Percentiles rank a stretch among this genome's conserved stretches.
Evolutionary conservation across 768 basidiomycete species (phyloP).

Genomic region (Cantharellus anzutake): DNA sequence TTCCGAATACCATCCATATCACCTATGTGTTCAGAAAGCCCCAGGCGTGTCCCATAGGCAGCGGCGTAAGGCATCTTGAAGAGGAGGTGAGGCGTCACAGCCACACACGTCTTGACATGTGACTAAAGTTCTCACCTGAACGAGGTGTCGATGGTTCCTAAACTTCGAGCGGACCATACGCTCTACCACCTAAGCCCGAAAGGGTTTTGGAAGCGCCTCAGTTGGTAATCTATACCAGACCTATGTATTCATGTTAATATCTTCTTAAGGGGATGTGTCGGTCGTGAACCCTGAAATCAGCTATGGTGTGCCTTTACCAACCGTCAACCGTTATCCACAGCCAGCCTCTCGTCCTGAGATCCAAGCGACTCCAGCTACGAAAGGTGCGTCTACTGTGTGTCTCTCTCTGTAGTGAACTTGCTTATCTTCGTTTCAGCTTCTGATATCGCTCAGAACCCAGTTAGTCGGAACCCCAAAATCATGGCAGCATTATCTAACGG

Average conservation of each 20-base stretch:
- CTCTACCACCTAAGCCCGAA: conserved; percentile 76
- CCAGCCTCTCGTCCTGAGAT: conserved; percentile 77
- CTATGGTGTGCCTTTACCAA: conserved; percentile 63
- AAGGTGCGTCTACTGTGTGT: conserved; percentile 33
- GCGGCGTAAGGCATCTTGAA: too few relatives aligned
- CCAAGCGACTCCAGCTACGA: conserved; percentile 75
- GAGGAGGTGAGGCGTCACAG: too few relatives aligned
- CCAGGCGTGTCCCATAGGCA: too few relatives aligned
- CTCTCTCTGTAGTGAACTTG: neutral
- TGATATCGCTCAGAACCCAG: conserved; percentile 67
- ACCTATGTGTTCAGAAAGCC: too few relatives aligned
- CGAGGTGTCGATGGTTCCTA: neutral
- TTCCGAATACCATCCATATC: too few relatives aligned
- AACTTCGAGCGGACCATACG: conserved; percentile 49
- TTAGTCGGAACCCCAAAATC: neutral
- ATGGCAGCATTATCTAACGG: neutral
- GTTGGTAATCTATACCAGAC: conserved; percentile 26
- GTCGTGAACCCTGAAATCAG: conserved; percentile 85
- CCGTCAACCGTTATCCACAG: conserved; percentile 58
- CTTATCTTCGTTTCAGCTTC: conserved; percentile 31
- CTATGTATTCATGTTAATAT: neutral
- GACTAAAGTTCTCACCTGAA: neutral
- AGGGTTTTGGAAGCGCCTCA: conserved; percentile 95
- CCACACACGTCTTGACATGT: too few relatives aligned
- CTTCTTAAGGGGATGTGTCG: conserved; percentile 51